Conservation (phyloP, 1,139 yeast genomes). For the Suhomyces coccinellae region DNA sequence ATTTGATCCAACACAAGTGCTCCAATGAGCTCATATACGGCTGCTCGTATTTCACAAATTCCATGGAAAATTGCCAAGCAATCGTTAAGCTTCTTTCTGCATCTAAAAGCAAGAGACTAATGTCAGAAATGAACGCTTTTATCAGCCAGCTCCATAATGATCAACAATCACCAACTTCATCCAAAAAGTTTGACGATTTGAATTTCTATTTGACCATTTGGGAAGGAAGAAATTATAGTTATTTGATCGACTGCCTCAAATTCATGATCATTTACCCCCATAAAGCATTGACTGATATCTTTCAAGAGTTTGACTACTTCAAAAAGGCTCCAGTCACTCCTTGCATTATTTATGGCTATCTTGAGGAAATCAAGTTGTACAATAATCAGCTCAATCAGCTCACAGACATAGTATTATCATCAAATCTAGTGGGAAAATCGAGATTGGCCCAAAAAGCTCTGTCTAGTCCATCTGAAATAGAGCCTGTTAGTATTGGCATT, state of each 20-base stretch:
- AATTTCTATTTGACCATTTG: conserved; percentile 31
- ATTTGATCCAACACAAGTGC: conserved; percentile 22
- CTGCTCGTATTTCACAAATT: conserved; percentile 28
- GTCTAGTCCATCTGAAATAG: conserved; percentile 20
- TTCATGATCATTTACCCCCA: conserved; percentile 39
- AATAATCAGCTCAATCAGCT: conserved; percentile 20
- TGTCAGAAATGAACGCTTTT: conserved; percentile 18
- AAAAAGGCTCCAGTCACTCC: conserved; percentile 15
- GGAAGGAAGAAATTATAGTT: conserved; percentile 31
- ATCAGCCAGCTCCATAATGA: conserved; percentile 15
- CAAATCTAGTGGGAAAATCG: conserved; percentile 30
- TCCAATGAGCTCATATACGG: conserved; percentile 30
- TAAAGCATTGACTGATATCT: conserved; percentile 18
- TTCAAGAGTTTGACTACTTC: conserved; percentile 21
- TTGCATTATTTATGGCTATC: conserved; percentile 17
- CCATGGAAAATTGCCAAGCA: conserved; percentile 21
- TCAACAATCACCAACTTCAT: conserved; percentile 11
- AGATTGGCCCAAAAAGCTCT: conserved; percentile 22
- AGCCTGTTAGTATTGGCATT: not conserved
- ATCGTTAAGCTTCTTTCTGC: conserved; percentile 19
- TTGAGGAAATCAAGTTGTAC: conserved; percentile 29
- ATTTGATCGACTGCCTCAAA: conserved; percentile 33
- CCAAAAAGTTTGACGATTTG: conserved; percentile 25
- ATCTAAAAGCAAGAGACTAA: conserved; percentile 11
- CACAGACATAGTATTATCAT: conserved; percentile 35